Percentiles rank a stretch among this genome's conserved stretches.
phyloP scores from a whole-genome alignment of 2,329 filamentous ascomycete species.

The Trichoderma sp. region DNA sequence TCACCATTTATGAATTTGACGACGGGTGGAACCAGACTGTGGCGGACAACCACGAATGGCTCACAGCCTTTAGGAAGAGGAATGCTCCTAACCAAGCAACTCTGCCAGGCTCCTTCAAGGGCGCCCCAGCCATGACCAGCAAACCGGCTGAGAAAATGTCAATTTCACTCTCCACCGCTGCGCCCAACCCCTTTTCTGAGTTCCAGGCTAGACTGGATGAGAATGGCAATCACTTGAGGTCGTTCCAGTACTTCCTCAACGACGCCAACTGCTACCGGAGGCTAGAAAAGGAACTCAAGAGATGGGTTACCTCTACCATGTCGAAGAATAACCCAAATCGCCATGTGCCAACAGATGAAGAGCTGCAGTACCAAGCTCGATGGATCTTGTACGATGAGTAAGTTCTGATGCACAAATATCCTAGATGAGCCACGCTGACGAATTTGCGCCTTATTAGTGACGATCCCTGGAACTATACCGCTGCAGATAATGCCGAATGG shows the following conservation, averaged over 20 bases:
- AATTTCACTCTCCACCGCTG: not conserved
- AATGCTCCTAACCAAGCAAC: slow-evolving; percentile 32
- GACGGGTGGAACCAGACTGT: slow-evolving; percentile 64
- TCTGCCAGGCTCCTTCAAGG: not conserved
- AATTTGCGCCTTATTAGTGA: slow-evolving; percentile 34
- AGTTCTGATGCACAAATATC: slow-evolving; percentile 28
- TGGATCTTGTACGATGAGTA: slow-evolving; percentile 63
- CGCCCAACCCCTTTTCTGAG: slow-evolving; percentile 5
- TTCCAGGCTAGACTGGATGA: not conserved
- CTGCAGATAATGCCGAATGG: slow-evolving; percentile 54
- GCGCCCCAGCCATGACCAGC: not conserved
- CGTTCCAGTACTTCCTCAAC: slow-evolving; percentile 48
- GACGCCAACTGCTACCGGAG: slow-evolving; percentile 60
- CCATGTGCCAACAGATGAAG: slow-evolving; percentile 58
- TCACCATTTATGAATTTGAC: slow-evolving; percentile 60
- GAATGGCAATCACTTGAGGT: slow-evolving; percentile 19
- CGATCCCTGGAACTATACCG: slow-evolving; percentile 21
- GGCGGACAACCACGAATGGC: slow-evolving; percentile 54
- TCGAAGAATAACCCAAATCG: slow-evolving; percentile 58
- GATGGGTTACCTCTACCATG: slow-evolving; percentile 52
- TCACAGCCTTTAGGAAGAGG: slow-evolving; percentile 50
- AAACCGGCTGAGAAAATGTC: not conserved
- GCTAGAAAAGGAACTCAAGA: slow-evolving; percentile 50
- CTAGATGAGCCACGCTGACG: not conserved
- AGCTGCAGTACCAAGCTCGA: slow-evolving; percentile 61